These are phyloP conservation scores for Suillus variegatus DNA, from an alignment of 768 basidiomycete genomes.

Conservation along the genomic window DNA sequence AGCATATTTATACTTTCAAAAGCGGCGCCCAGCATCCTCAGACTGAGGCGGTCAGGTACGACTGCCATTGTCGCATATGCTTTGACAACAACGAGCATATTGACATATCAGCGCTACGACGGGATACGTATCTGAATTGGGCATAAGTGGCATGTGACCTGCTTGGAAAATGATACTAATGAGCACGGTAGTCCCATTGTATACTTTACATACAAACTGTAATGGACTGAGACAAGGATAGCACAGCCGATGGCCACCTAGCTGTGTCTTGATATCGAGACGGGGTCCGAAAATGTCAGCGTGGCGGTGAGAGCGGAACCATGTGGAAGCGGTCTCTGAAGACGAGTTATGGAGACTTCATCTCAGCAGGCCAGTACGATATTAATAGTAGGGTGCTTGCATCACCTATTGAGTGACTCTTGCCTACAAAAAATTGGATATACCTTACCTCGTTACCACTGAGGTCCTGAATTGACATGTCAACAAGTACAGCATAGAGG, in stretches of 20 bases:
- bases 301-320: background rate
- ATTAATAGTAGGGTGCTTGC: background rate
- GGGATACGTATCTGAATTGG: background rate
- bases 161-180: no score
- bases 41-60: background rate
- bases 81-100: background rate
- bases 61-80: background rate
- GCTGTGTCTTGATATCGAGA: background rate
- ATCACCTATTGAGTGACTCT: background rate
- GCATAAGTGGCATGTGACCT: background rate
- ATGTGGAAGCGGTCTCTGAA: background rate
- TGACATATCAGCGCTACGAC: background rate
- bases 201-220: background rate
- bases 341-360: background rate
- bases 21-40: background rate
- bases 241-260: background rate
- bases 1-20: background rate
- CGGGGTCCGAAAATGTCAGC: background rate
- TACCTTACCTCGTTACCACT: background rate
- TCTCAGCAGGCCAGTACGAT: background rate
- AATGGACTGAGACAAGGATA: background rate
- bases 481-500: background rate
- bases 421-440: background rate
- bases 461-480: background rate
- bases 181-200: no score